Evolutionary conservation across 495 filamentous ascomycete genomes (phyloP), one percentile per base, ranked within the genome.

Genomic region (Neurospora sp.): DNA sequence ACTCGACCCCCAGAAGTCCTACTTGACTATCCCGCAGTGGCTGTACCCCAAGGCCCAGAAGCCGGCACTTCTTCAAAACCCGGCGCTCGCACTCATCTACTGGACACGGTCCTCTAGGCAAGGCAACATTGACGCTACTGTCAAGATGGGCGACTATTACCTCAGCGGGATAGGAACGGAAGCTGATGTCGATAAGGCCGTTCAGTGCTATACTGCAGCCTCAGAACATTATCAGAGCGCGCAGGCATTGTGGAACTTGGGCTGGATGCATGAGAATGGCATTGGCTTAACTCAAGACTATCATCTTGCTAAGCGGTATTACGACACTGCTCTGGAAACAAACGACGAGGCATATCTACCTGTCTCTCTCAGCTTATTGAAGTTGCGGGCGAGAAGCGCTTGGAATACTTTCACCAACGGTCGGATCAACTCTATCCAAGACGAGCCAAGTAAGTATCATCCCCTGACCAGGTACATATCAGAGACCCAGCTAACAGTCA

Each of bases 261-360:
- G 96, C 16, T 99, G 96, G 96, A 98, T 99, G 93, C 94, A 99
- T 81, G 96, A 99, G 82, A 98, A 98, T 78, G 96, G 96, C 3
- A 85, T 98, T 65, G 94, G 95, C 12, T 90, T 98, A 4, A 89
- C 91, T 42, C 96, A 99, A 78, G 96, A 99, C 79, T 99, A 96
- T 80, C 96, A 98, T 78, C 90, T 99, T 44, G 96, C 96, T 4
- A 99, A 99, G 82, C 85, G 96, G 35, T 96, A 92, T 81, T 99
- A 99, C 78, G 96, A 99, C 78, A 86, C 93, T 70, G 94, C 96
- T 1, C 83, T 97, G 20, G 93, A 93, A 78, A 96, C 93, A 5
- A 99, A 97, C 76, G 85, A 88, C 41, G 96, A 98, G 81, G 93
- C 96, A 0, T 98, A 98, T 78, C 85, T 98, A n/a, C 96, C 96